phyloP scores from a whole-genome alignment of 805 yeast genomes.

The Lachancea sp. region DNA sequence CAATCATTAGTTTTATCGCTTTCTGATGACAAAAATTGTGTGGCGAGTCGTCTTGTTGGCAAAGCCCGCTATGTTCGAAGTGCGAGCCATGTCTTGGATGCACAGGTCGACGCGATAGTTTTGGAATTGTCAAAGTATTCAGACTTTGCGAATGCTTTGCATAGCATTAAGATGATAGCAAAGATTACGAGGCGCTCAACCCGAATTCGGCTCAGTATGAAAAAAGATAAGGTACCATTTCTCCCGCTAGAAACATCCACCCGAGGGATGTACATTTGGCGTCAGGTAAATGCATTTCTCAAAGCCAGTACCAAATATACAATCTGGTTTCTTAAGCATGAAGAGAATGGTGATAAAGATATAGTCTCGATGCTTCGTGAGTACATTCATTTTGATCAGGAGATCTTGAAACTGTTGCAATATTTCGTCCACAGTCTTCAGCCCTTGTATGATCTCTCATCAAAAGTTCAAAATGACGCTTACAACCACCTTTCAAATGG shows the following conservation, averaged over 20 bases:
- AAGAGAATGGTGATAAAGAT: background rate
- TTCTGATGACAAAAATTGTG: background rate
- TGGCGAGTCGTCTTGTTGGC: slow-evolving; percentile 4
- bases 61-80: slow-evolving; percentile 3
- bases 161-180: slow-evolving; percentile 3
- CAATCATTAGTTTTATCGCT: background rate
- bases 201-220: background rate
- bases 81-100: slow-evolving; percentile 4
- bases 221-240: background rate
- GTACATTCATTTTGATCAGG: slow-evolving; percentile 1
- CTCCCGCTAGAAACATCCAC: slow-evolving; percentile 6
- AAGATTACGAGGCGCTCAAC: background rate
- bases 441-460: background rate
- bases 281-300: slow-evolving; percentile 7
- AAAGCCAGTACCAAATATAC: background rate
- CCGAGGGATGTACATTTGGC: slow-evolving; percentile 7
- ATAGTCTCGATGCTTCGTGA: background rate
- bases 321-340: background rate
- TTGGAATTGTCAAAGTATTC: background rate
- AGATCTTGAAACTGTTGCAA: background rate
- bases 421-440: slow-evolving; percentile 4
- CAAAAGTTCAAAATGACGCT: slow-evolving; percentile 1
- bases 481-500: slow-evolving; percentile 5
- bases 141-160: slow-evolving; percentile 1
- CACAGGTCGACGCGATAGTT: background rate